A percentile compares a stretch with the other conserved stretches of the same genome.
Conservation (phyloP, 805 yeast species). For the Myxozyma lipomycoides region DNA sequence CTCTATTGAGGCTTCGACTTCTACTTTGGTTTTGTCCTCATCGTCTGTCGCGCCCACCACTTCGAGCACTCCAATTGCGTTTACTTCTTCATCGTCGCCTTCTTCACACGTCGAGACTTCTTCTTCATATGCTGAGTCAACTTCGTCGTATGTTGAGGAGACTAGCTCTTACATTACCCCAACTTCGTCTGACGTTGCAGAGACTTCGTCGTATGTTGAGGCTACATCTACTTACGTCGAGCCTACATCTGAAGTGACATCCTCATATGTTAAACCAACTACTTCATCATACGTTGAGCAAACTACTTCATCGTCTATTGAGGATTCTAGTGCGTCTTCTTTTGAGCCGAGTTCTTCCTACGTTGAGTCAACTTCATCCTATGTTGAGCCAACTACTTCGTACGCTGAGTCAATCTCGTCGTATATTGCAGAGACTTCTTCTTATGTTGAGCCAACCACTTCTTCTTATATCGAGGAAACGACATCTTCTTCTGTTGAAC, state of each 20-base stretch:
- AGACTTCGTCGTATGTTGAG: constrained; percentile 8
- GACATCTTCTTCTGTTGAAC: neutral
- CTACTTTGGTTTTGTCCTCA: neutral
- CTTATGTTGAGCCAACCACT: constrained; percentile 6
- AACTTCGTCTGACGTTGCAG: neutral
- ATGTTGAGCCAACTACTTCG: constrained; percentile 6
- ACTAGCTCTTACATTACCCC: constrained; percentile 1
- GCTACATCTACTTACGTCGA: constrained; percentile 10
- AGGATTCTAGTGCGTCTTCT: constrained; percentile 7
- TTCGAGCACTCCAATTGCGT: neutral
- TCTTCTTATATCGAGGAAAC: neutral
- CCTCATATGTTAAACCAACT: neutral
- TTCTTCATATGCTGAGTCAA: constrained; percentile 1
- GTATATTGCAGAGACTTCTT: neutral
- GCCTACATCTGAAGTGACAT: constrained; percentile 2
- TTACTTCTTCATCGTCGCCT: constrained; percentile 1
- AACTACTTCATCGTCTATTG: neutral
- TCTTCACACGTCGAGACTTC: neutral
- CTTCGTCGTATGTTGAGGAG: neutral
- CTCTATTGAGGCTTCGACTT: neutral
- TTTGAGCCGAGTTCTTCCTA: constrained; percentile 11
- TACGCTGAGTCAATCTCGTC: constrained; percentile 3
- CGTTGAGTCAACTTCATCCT: neutral
- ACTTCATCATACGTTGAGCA: neutral
- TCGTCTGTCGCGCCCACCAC: constrained; percentile 2